Conservation (phyloP, 768 basidiomycete species). For the Lactarius quietus region DNA sequence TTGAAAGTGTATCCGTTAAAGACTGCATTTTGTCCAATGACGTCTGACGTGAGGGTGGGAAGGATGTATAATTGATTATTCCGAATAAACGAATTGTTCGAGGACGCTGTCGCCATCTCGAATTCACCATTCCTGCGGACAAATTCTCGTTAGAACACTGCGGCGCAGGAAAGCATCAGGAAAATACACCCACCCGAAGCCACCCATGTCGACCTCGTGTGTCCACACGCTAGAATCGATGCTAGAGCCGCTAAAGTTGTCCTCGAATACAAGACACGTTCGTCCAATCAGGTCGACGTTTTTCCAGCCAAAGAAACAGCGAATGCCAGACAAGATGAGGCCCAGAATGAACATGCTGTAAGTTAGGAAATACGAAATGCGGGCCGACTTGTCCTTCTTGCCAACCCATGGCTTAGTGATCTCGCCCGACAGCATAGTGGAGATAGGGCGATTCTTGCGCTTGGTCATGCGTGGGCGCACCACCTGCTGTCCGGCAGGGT, state of each 20-base stretch:
- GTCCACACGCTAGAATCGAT: slow-evolving; percentile 63
- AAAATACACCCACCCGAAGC: slow-evolving; percentile 59
- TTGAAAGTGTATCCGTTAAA: slow-evolving; percentile 73
- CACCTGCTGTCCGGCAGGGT: slow-evolving; percentile 36
- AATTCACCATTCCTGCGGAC: slow-evolving; percentile 66
- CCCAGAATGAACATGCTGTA: slow-evolving; percentile 55
- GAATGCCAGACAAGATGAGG: slow-evolving; percentile 46
- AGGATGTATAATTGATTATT: slow-evolving; percentile 77
- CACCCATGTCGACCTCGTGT: slow-evolving; percentile 75
- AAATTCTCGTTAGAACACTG: not conserved
- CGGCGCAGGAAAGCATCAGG: slow-evolving; percentile 15
- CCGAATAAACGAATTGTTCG: slow-evolving; percentile 70
- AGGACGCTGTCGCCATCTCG: slow-evolving; percentile 73
- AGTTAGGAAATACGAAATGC: slow-evolving; percentile 54
- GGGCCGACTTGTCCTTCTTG: slow-evolving; percentile 47
- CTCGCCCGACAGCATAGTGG: slow-evolving; percentile 34
- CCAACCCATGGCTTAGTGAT: slow-evolving; percentile 58
- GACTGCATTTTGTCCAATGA: slow-evolving; percentile 50
- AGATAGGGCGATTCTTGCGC: slow-evolving; percentile 27
- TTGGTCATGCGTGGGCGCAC: slow-evolving; percentile 22
- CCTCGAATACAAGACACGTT: slow-evolving; percentile 66
- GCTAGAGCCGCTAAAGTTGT: slow-evolving; percentile 60
- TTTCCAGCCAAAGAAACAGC: slow-evolving; percentile 54
- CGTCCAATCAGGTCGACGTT: slow-evolving; percentile 51
- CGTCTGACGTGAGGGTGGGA: slow-evolving; percentile 77